A percentile compares a stretch with the other conserved stretches of the same genome.
Evolutionary conservation across 176 grass and related monocot genomes (phyloP).

Genomic region (Aegilops sharonensis): DNA sequence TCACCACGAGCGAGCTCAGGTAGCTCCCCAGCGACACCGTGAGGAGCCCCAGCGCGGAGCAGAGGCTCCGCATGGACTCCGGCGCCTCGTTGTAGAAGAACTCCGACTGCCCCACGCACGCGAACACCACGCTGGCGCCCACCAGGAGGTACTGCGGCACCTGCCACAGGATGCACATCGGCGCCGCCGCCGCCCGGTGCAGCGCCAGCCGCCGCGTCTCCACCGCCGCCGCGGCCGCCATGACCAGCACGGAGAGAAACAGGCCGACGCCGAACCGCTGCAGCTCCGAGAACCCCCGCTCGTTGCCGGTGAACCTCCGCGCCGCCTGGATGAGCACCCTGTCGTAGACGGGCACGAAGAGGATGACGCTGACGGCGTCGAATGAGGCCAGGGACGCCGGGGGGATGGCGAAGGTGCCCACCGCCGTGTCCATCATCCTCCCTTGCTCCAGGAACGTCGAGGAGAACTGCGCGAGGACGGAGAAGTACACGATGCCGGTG

Average conservation of each 20-base stretch:
- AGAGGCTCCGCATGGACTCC: constrained; percentile 51
- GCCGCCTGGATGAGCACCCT: constrained; percentile 52
- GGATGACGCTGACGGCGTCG: constrained; percentile 68
- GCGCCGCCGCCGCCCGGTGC: constrained; percentile 19
- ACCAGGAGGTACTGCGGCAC: constrained; percentile 56
- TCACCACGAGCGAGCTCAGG: constrained; percentile 58
- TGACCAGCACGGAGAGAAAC: constrained; percentile 62
- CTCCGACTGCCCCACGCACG: constrained; percentile 49
- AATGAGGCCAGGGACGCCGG: constrained; percentile 79
- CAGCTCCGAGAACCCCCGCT: constrained; percentile 67
- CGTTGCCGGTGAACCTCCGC: constrained; percentile 56
- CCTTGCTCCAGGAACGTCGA: constrained; percentile 86
- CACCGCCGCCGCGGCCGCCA: constrained; percentile 58
- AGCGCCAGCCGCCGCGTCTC: constrained; percentile 59
- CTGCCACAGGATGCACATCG: constrained; percentile 84
- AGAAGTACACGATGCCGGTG: constrained; percentile 61
- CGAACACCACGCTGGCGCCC: constrained; percentile 54
- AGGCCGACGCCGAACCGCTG: constrained; percentile 70
- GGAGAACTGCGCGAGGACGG: constrained; percentile 78
- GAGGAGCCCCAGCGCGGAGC: constrained; percentile 41
- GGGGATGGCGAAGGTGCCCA: constrained; percentile 61
- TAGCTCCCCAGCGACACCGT: constrained; percentile 48
- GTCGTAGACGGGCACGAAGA: constrained; percentile 77
- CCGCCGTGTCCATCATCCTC: constrained; percentile 44
- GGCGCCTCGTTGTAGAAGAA: constrained; percentile 68